A percentile compares a stretch with the other conserved stretches of the same genome.
Evolutionary conservation across 2,329 filamentous ascomycete species (phyloP).

Genomic region (Thermoascus crustaceus): DNA sequence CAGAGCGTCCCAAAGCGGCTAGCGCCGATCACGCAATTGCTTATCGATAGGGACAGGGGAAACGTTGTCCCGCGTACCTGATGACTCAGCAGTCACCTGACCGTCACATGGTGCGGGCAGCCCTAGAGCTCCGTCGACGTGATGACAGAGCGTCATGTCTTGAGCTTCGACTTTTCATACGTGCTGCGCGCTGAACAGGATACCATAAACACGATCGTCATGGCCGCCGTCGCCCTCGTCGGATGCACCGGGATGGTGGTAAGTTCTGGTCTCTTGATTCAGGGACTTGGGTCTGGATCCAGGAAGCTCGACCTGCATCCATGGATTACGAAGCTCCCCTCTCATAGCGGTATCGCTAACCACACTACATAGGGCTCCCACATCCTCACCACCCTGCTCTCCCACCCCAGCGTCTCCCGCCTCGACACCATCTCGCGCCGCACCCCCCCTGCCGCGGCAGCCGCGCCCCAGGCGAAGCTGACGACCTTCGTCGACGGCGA

Average conservation of each 20-base stretch:
- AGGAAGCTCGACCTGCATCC: too few relatives aligned
- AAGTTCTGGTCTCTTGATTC: constrained; percentile 18
- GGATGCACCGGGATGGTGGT: constrained; percentile 45
- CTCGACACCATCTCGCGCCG: constrained; percentile 41
- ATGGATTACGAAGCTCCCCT: constrained; percentile 1
- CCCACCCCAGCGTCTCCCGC: constrained; percentile 28
- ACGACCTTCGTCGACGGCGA: constrained; percentile 60
- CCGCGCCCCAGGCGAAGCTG: constrained; percentile 53
- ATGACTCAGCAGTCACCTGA: neutral
- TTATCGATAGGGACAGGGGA: constrained; percentile 10
- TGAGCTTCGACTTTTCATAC: too few relatives aligned
- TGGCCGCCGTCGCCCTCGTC: constrained; percentile 39
- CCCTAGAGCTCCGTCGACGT: too few relatives aligned
- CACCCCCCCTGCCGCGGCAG: constrained; percentile 30
- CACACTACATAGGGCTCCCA: constrained; percentile 54
- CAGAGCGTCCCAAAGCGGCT: constrained; percentile 8
- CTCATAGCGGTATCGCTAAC: constrained; percentile 7
- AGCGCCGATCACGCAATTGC: constrained; percentile 13
- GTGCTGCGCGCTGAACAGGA: too few relatives aligned
- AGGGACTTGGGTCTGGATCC: too few relatives aligned
- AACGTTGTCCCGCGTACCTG: neutral
- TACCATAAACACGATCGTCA: constrained; percentile 15
- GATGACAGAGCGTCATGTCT: too few relatives aligned
- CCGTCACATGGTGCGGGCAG: neutral
- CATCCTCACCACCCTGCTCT: constrained; percentile 54